Percentiles rank a stretch among this genome's conserved stretches.
Conservation (phyloP, 768 basidiomycete species). For the Suillus variegatus region DNA sequence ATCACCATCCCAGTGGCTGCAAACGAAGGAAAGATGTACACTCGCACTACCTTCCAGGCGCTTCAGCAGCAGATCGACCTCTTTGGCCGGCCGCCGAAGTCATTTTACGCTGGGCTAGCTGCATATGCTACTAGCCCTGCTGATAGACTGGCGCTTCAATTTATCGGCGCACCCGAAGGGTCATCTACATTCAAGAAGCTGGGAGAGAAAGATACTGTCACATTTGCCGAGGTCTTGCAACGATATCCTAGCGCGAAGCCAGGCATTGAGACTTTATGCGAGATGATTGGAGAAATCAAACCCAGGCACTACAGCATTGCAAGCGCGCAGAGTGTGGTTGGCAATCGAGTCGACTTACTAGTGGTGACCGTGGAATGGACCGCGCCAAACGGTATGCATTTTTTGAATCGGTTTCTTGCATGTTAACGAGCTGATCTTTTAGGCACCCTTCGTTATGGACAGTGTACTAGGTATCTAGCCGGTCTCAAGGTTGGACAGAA, state of each 20-base stretch:
- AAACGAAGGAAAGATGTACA: slow-evolving; percentile 74
- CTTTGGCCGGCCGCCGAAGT: slow-evolving; percentile 94
- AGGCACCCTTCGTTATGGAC: slow-evolving; percentile 84
- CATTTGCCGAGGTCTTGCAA: slow-evolving; percentile 84
- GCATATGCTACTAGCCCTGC: slow-evolving; percentile 66
- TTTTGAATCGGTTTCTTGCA: not conserved
- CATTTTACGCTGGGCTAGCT: slow-evolving; percentile 90
- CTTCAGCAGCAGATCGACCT: slow-evolving; percentile 97
- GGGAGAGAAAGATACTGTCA: slow-evolving; percentile 91
- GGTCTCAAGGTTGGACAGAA: slow-evolving; percentile 83
- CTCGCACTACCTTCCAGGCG: slow-evolving; percentile 92
- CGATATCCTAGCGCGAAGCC: slow-evolving; percentile 80
- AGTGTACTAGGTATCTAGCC: slow-evolving; percentile 95
- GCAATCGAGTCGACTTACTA: slow-evolving; percentile 90
- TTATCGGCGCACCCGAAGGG: slow-evolving; percentile 94
- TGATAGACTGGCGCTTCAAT: slow-evolving; percentile 81
- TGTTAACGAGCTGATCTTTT: slow-evolving; percentile 10
- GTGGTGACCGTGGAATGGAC: slow-evolving; percentile 97
- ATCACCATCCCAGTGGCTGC: slow-evolving; percentile 78
- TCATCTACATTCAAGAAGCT: slow-evolving; percentile 92
- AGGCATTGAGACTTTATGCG: slow-evolving; percentile 82
- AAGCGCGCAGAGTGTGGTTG: slow-evolving; percentile 92
- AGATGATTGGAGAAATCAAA: slow-evolving; percentile 92
- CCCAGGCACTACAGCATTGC: slow-evolving; percentile 99
- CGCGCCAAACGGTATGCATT: slow-evolving; percentile 71